Base-by-base conservation (phyloP, 768 basidiomycete species). In the Phaffia tasmanica region DNA sequence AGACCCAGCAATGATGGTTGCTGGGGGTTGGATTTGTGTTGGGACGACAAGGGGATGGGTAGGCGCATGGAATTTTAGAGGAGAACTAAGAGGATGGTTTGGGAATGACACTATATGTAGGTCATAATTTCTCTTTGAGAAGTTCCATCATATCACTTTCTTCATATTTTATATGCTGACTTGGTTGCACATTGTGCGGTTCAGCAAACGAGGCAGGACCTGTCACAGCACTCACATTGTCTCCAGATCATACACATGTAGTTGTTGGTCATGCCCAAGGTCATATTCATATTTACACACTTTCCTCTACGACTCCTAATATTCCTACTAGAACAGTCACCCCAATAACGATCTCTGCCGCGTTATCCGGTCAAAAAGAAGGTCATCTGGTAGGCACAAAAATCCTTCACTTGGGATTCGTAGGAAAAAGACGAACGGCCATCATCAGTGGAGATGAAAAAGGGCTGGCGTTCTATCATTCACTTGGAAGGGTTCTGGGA, bases 381-480 rank as follows among this genome's bases (percentile, higher is more conserved):
- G 87, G 95, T 21, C 89, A 99, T 75, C 77, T 97, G 21, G 75
- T 79, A 27, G 87, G 87, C 15, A 86, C 88, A 1, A 82, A 83
- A 19, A 92, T 99, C 57, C 79, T 87, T 66, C 86, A 80, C 73
- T 78, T 99, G 53, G 77, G 75, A 3, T 99, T 99, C 73, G 83
- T 98, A 9, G 91, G 89, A 16, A 86, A 85, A 23, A 82, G 94
- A 50, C 94, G 95, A 72, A 98, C 95, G 1, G 92, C 90, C 5
- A 82, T 98, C 59, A 84, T 97, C 50, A 86, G 86, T 4, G 88
- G 89, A 2, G 95, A 98, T 74, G 88, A 94, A 66, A 78, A 81
- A 70, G 95, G 95, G 0, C 81, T 97, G 11, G 89, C 91, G 0
- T 99, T 99, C 77, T 95, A 89, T 74, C 93, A 97, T 76, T 88